Evolutionary conservation across 805 yeast species (phyloP), one percentile per base, ranked within the genome.

Genomic region (Ogataea philodendri): DNA sequence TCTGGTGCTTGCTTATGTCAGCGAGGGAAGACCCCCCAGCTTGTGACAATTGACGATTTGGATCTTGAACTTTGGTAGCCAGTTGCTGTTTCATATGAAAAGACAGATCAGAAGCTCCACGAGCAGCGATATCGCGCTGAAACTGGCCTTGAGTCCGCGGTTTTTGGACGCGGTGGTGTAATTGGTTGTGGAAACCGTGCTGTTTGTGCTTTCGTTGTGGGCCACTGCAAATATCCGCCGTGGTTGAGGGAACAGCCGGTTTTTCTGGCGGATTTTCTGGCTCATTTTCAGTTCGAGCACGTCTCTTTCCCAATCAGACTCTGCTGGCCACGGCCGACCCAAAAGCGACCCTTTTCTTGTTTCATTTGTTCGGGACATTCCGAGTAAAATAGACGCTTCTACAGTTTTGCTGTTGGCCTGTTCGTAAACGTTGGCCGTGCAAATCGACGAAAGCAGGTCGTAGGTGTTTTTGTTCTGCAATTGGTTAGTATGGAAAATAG

Each of bases 261-360:
- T 26, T 22, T 15, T 26, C 19, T 26, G 19, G 7, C 30, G 25
- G 18, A 23, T 14, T n/a, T 26, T 26, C 15, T n/a, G 6, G 28
- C 21, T 25, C 24, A 26, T 17, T 16, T 24, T 31, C 3, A 26
- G 13, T 15, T 42, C 44, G 29, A 49, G 32, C 7, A 35, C 24
- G 24, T 42, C 54, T 22, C 52, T 26, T 35, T 49, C 54, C 49
- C 50, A 45, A 19, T 49, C 49, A 5, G 13, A 21, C 15, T 47
- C 46, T 2, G 46, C 42, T 3, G 54, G 54, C 54, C 54, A 49
- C 9, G 39, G 34, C 15, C 35, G 35, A 2, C 38, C 35, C 18
- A 26, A 15, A 9, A 31, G 37, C 5, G 26, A 35, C 4, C 26
- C 32, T 21, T 31, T 40, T 19, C 22, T 30, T 9, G 47, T 36